Conservation (phyloP, 768 basidiomycete species). For the Russula abietina region DNA sequence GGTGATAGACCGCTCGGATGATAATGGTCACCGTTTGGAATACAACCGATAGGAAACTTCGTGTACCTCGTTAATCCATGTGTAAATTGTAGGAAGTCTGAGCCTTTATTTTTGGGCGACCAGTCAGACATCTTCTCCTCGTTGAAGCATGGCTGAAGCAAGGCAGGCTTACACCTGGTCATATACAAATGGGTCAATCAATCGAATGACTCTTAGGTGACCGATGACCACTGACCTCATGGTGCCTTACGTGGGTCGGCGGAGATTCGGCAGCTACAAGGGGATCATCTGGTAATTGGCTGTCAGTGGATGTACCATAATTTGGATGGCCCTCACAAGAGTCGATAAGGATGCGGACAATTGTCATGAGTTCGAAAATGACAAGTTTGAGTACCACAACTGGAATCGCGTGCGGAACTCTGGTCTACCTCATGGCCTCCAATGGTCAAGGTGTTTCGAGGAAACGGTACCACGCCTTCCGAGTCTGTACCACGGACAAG, state of each 20-base stretch:
- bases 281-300: not conserved
- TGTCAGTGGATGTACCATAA: no score
- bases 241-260: not conserved
- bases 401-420: not conserved
- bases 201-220: not conserved
- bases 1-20: slow-evolving; percentile 8
- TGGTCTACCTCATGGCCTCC: not conserved
- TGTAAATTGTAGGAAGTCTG: not conserved
- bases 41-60: not conserved
- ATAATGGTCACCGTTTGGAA: no score
- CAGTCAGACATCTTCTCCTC: not conserved
- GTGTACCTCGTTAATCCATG: not conserved
- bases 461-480: not conserved
- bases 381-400: not conserved
- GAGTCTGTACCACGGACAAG: not conserved
- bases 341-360: no score
- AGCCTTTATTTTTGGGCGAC: not conserved
- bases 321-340: no score
- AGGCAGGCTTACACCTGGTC: not conserved
- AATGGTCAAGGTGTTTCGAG: not conserved
- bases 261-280: not conserved
- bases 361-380: not conserved
- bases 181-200: not conserved
- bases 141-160: not conserved
- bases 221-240: not conserved